A percentile compares a stretch with the other conserved stretches of the same genome.
phyloP scores from a whole-genome alignment of 163 green algal species.

The Trebouxia gelatinosa region DNA sequence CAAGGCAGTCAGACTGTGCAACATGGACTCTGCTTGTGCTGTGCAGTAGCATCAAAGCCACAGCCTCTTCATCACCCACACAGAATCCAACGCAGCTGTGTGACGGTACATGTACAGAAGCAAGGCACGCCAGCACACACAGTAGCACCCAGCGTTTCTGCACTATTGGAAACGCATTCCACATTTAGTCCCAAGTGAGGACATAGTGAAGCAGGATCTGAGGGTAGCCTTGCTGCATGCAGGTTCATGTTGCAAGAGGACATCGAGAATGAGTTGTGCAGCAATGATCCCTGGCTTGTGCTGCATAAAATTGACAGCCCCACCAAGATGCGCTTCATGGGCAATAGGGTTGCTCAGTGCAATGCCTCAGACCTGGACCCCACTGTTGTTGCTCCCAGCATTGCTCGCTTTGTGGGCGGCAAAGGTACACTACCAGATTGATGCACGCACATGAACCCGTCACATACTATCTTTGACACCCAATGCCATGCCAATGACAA shows the following conservation, averaged over 20 bases:
- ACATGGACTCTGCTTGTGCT: too few species aligned
- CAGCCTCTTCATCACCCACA: too few species aligned
- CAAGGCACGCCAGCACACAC: too few species aligned
- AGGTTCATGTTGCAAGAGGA: constrained; percentile 44
- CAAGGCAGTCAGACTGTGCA: too few species aligned
- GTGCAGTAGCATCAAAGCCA: too few species aligned
- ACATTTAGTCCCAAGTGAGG: too few species aligned
- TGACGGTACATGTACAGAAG: too few species aligned
- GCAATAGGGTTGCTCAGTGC: constrained; percentile 20
- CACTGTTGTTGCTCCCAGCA: background rate
- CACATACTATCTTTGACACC: background rate
- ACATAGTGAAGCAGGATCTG: too few species aligned
- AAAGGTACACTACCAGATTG: background rate
- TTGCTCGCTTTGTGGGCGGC: background rate
- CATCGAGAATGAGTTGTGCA: constrained; percentile 51
- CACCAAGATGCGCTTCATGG: constrained; percentile 62
- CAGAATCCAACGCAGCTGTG: too few species aligned
- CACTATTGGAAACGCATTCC: too few species aligned
- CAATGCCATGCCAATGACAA: background rate
- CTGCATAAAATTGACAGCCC: constrained; percentile 65
- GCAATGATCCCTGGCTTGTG: constrained; percentile 50
- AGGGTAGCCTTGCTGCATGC: too few species aligned
- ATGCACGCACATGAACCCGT: background rate
- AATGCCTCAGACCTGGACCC: background rate
- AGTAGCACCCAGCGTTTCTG: too few species aligned